Conservation (phyloP, 352 stramenopile genomes). For the Phytophthora hibernalis region DNA sequence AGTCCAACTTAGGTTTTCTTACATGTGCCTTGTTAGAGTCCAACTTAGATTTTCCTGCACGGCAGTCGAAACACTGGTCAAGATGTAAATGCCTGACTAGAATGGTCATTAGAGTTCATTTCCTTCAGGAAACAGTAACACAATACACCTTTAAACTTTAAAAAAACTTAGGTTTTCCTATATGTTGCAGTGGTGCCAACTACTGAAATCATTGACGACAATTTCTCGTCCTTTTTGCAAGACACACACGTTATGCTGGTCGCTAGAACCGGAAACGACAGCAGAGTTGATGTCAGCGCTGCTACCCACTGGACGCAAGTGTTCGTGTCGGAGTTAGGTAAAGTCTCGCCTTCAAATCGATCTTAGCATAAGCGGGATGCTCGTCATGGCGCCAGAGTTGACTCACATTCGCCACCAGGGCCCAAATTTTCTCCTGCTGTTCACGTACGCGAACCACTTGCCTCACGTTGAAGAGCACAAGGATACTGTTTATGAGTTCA, state of each 20-base stretch:
- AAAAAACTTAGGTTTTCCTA: neutral
- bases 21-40: no score
- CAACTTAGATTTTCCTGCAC: neutral
- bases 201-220: slow-evolving; percentile 26
- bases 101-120: no score
- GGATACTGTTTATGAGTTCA: no score
- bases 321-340: slow-evolving; percentile 20
- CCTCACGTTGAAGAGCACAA: no score
- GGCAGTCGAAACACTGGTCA: no score
- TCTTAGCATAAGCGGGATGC: slow-evolving; percentile 14
- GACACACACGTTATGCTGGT: neutral
- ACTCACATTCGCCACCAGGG: slow-evolving; percentile 7
- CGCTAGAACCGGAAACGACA: slow-evolving; percentile 1
- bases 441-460: neutral
- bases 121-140: no score
- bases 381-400: slow-evolving; percentile 13
- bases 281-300: neutral
- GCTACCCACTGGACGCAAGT: slow-evolving; percentile 15
- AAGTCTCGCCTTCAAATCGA: neutral
- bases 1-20: neutral
- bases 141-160: no score
- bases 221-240: slow-evolving; percentile 15
- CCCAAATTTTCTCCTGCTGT: slow-evolving; percentile 21
- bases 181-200: slow-evolving; percentile 1
- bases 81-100: no score